Conservation (phyloP, 1,284 basidiomycete genomes). For the Rhodotorula sp. region DNA sequence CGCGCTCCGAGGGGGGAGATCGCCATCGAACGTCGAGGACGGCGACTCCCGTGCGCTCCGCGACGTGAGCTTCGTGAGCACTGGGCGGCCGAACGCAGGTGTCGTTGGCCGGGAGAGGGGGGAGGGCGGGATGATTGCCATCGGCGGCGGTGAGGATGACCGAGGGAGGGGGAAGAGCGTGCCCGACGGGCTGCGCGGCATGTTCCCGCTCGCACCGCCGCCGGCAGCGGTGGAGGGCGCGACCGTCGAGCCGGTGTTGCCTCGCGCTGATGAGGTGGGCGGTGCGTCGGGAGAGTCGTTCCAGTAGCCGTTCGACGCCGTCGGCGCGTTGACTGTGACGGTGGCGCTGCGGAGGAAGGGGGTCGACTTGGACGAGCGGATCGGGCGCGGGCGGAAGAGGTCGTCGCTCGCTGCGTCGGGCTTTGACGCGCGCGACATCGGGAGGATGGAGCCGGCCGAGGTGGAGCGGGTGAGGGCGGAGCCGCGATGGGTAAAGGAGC, state of each 20-base stretch:
- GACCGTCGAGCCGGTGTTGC: background rate
- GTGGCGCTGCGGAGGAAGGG: conserved; percentile 32
- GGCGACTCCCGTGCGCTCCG: conserved; percentile 1
- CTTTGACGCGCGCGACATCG: conserved; percentile 9
- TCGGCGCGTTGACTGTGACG: background rate
- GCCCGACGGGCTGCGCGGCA: background rate
- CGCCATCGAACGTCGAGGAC: background rate
- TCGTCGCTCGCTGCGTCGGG: conserved; percentile 8
- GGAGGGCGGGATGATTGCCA: conserved; percentile 15
- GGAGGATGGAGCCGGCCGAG: conserved; percentile 9
- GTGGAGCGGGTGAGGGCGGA: conserved; percentile 8
- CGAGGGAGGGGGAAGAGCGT: background rate
- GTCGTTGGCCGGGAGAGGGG: conserved; percentile 22
- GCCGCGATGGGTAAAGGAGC: background rate
- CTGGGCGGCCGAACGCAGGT: conserved; percentile 7
- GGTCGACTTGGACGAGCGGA: conserved; percentile 29
- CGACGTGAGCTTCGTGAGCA: conserved; percentile 10
- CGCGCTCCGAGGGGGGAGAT: background rate
- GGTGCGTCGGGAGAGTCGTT: conserved; percentile 31
- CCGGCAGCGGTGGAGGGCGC: background rate
- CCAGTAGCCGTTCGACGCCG: conserved; percentile 18
- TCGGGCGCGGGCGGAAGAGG: conserved; percentile 27
- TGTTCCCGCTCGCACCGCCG: background rate
- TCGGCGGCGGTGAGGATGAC: conserved; percentile 14
- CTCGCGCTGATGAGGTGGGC: background rate